Conservation (phyloP, 768 basidiomycete species). For the Boletus sp. region DNA sequence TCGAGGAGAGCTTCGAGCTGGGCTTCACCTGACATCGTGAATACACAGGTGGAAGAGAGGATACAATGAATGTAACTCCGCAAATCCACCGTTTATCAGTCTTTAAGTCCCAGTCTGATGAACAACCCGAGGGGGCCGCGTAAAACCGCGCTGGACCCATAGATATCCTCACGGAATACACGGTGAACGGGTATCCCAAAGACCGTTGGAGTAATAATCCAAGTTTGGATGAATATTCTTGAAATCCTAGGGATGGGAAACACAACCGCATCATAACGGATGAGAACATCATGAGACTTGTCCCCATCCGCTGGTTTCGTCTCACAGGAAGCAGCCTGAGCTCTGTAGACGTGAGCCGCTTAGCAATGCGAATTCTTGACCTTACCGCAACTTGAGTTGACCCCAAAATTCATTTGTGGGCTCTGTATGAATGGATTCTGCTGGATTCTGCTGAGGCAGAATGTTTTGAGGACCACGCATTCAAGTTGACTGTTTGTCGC, state of each 20-base stretch:
- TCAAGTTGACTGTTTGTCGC: no score
- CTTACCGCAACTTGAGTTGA: background rate
- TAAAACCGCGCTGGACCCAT: background rate
- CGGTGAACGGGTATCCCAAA: background rate
- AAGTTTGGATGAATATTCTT: background rate
- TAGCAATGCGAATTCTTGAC: background rate
- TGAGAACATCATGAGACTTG: background rate
- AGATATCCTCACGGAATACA: background rate
- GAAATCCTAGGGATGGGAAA: conserved; percentile 11
- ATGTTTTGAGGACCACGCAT: no score
- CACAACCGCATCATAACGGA: background rate
- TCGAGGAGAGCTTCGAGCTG: conserved; percentile 32
- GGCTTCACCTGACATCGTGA: conserved; percentile 22
- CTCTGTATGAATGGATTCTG: background rate
- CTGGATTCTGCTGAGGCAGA: background rate
- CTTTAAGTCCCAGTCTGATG: background rate
- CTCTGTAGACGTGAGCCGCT: background rate
- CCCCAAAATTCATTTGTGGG: background rate
- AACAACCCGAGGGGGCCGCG: background rate
- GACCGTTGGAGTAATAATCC: background rate
- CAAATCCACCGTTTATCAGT: background rate
- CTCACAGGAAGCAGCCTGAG: conserved; percentile 13
- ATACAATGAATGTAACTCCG: background rate
- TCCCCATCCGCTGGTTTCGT: conserved; percentile 6
- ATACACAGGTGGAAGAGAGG: background rate